phyloP scores from a whole-genome alignment of 805 yeast species.

The Lachancea meyersii region DNA sequence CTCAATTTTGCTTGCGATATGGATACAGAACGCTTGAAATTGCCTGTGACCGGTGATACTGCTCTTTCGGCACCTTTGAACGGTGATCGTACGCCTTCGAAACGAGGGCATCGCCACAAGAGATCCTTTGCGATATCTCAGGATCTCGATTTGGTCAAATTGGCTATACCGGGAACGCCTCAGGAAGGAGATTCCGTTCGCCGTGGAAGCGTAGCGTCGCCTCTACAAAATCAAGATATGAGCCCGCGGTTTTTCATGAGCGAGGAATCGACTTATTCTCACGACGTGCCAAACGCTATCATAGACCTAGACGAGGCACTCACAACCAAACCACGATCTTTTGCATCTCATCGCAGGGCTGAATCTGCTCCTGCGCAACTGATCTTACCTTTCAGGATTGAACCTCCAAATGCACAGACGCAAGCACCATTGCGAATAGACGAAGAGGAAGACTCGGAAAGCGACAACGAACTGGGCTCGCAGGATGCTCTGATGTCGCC shows the following conservation, averaged over 20 bases:
- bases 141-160: slow-evolving; percentile 55
- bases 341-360: slow-evolving; percentile 42
- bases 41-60: neutral
- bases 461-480: slow-evolving; percentile 28
- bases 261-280: slow-evolving; percentile 28
- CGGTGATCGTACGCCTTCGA: slow-evolving; percentile 26
- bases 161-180: slow-evolving; percentile 13
- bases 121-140: slow-evolving; percentile 87
- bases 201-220: neutral
- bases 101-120: slow-evolving; percentile 68
- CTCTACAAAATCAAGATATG: slow-evolving; percentile 7
- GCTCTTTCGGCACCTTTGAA: neutral
- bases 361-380: slow-evolving; percentile 53
- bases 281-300: slow-evolving; percentile 46
- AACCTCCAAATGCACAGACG: slow-evolving; percentile 5
- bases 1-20: neutral
- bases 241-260: slow-evolving; percentile 31
- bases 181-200: neutral
- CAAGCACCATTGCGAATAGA: slow-evolving; percentile 8
- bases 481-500: slow-evolving; percentile 13
- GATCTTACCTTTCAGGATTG: slow-evolving; percentile 20
- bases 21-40: slow-evolving; percentile 7
- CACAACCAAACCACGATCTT: slow-evolving; percentile 32
- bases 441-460: slow-evolving; percentile 12
- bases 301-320: slow-evolving; percentile 53